phyloP scores from a whole-genome alignment of 495 filamentous ascomycete genomes.

The Aspergillus bertholletiae region DNA sequence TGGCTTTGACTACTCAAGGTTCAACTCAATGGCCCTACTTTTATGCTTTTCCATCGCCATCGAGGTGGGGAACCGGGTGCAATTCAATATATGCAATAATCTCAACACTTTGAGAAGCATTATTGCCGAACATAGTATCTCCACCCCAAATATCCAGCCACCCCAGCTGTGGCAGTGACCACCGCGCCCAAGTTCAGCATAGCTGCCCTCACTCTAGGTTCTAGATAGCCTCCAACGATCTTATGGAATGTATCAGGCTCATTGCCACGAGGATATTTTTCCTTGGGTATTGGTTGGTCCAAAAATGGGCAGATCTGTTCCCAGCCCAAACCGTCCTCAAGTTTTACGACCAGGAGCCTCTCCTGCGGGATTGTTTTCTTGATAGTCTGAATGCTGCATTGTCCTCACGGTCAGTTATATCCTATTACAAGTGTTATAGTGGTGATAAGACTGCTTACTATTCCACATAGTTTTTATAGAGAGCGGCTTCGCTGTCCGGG shows the following conservation, averaged over 20 bases:
- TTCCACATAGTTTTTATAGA: constrained; percentile 12
- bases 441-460: constrained; percentile 15
- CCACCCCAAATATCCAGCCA: neutral
- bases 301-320: constrained; percentile 26
- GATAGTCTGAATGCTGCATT: constrained; percentile 16
- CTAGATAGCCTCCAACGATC: constrained; percentile 8
- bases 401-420: neutral
- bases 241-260: constrained; percentile 23
- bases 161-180: constrained; percentile 7
- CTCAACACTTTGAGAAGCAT: too few species aligned
- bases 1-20: too few species aligned
- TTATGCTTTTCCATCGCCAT: too few species aligned
- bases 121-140: neutral
- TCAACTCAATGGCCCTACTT: too few species aligned
- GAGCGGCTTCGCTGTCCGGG: constrained; percentile 1
- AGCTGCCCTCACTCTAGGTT: constrained; percentile 9
- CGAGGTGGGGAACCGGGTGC: too few species aligned
- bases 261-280: constrained; percentile 21
- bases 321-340: constrained; percentile 23
- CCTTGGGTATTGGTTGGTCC: constrained; percentile 16
- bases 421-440: neutral
- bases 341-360: constrained; percentile 14
- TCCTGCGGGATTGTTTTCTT: constrained; percentile 21
- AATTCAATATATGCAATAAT: neutral
- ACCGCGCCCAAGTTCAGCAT: constrained; percentile 10